Base-by-base conservation (phyloP, 225 moss, liverwort and hornwort genomes). In the Straminergon stramineum region DNA sequence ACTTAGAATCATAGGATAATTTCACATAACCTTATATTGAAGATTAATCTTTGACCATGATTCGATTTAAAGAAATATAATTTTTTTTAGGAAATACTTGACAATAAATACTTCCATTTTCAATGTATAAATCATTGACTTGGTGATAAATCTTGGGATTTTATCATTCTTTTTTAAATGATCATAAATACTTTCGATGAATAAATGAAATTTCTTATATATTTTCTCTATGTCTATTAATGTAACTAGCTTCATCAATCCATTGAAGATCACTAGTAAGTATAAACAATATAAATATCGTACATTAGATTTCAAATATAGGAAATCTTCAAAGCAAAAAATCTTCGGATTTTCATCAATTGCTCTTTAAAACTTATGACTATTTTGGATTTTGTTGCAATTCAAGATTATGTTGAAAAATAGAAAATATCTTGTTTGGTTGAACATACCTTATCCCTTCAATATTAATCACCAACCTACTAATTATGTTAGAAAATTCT, bases 391-490 rank as follows among this genome's bases (percentile, higher is more conserved):
- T 43, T 73, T 43, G 16, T 17, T 73, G 43, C 16, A 43, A 16
- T 73, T 43, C 17, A 28, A 43, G 28, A 15, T 73, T 5, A 6
- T 48, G 48, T 15, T 27, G 13, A 43, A 39, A 68, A 43, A 73
- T 27, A 43, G 8, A 43, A 15, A 28, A 73, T 5, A 43, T 14
- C 9, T 73, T 27, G 3, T 27, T 43, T 43, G 9, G 3, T 3
- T 26, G 41, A 71, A 26, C 2, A 1, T 23, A n/a, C n/a, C n/a
- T n/a, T n/a, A n/a, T 0, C 1, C 18, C 6, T 48, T 10, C 31
- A 48, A 11, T 18, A 75, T 11, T 48, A 3, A 18, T 48, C 11
- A 48, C 75, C 11, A 75, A 48, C 18, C 31, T 48, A 31, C 18
- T 75, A 75, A 30, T 28, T 45, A 16, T 48, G 2, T 30, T 30